Conservation (phyloP, 2,329 filamentous ascomycete genomes). For the Daldinia eschscholtzii region DNA sequence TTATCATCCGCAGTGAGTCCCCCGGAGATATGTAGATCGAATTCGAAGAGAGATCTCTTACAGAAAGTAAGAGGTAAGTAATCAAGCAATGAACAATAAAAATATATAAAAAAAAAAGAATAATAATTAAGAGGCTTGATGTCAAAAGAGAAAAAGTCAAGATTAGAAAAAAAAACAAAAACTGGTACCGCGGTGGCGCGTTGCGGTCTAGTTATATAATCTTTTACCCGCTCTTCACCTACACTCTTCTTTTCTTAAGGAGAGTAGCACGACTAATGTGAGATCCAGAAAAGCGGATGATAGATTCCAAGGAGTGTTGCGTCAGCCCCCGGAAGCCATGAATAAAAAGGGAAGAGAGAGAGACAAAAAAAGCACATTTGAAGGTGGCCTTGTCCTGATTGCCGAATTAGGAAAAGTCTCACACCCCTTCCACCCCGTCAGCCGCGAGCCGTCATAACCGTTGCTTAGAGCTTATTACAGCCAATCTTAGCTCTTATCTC, state of each 20-base stretch:
- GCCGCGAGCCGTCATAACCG: constrained; percentile 28
- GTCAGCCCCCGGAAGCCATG: constrained; percentile 29
- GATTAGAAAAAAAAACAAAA: neutral
- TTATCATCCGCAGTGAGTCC: constrained; percentile 36
- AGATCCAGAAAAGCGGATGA: constrained; percentile 9
- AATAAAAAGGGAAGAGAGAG: constrained; percentile 15
- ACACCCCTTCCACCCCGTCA: constrained; percentile 16
- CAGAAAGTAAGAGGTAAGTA: neutral
- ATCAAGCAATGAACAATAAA: neutral
- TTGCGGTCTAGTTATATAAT: constrained; percentile 31
- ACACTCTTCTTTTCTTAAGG: neutral
- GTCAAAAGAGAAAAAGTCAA: neutral
- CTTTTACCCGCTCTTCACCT: neutral
- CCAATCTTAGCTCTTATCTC: constrained; percentile 19
- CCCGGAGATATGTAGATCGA: constrained; percentile 3
- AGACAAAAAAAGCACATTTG: constrained; percentile 14
- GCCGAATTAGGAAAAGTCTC: constrained; percentile 20
- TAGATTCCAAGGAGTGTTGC: constrained; percentile 14
- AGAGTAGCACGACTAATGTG: constrained; percentile 32
- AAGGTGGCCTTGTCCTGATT: constrained; percentile 10
- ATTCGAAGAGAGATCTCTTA: neutral
- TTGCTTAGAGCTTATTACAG: constrained; percentile 8
- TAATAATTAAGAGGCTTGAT: neutral
- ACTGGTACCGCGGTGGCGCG: constrained; percentile 11
- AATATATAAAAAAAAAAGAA: neutral